phyloP scores from a whole-genome alignment of 768 basidiomycete genomes.

The Pholiota microspora region DNA sequence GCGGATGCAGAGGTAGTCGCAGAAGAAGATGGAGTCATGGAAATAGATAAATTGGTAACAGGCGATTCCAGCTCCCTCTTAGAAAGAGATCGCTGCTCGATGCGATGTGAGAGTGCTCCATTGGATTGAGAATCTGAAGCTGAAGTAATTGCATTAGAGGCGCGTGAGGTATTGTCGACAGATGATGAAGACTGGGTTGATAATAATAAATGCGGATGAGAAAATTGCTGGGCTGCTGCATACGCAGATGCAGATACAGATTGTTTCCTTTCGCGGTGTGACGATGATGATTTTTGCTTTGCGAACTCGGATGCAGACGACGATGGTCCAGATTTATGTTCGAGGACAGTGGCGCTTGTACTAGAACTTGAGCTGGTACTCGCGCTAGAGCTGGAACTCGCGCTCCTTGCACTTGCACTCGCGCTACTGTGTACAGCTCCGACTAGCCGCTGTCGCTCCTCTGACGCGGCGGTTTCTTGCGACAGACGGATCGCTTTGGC shows the following conservation, averaged over 20 bases:
- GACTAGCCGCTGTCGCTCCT: constrained; percentile 14
- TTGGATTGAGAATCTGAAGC: constrained; percentile 8
- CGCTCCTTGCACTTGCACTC: constrained; percentile 3
- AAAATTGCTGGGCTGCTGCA: constrained; percentile 9
- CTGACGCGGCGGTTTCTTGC: constrained; percentile 23
- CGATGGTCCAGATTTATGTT: constrained; percentile 9
- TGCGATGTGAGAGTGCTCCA: constrained; percentile 6
- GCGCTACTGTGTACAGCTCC: constrained; percentile 5
- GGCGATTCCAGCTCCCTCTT: constrained; percentile 16
- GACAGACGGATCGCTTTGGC: constrained; percentile 26
- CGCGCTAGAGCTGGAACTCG: not conserved
- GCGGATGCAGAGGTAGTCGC: constrained; percentile 5
- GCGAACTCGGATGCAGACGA: constrained; percentile 10
- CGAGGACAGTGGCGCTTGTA: constrained; percentile 9
- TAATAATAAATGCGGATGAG: constrained; percentile 19
- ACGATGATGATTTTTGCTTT: constrained; percentile 8
- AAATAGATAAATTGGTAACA: constrained; percentile 4
- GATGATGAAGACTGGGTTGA: constrained; percentile 15
- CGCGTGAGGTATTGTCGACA: not conserved
- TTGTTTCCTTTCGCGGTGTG: constrained; percentile 10
- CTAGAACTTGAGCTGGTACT: not conserved
- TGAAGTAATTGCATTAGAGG: constrained; percentile 5
- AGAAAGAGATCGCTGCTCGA: constrained; percentile 18
- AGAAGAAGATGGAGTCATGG: constrained; percentile 7
- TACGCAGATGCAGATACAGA: constrained; percentile 13